These are phyloP conservation scores for Colletotrichum endophyticum DNA, from an alignment of 2,329 filamentous ascomycete genomes.

Conservation along the genomic window DNA sequence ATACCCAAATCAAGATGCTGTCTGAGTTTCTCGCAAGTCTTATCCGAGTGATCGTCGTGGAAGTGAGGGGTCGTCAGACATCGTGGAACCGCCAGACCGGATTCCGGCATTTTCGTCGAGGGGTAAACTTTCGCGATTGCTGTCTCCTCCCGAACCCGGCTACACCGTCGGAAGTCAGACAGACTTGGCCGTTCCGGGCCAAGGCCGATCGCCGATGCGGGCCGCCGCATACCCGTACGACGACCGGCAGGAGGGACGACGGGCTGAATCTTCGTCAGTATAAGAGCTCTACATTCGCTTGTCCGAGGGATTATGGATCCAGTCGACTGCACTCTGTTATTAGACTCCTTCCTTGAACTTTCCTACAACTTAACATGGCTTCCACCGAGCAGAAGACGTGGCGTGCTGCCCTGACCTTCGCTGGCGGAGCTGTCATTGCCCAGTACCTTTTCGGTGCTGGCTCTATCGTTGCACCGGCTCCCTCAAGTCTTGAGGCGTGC, in stretches of 20 bases:
- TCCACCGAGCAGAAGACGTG: not conserved
- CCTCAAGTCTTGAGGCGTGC: conserved; percentile 42
- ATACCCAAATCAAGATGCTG: not conserved
- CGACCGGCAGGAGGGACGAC: not conserved
- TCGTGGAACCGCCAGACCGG: not conserved
- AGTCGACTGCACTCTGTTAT: not conserved
- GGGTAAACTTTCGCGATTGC: not conserved
- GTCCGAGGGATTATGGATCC: no score
- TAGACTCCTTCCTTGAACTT: not conserved
- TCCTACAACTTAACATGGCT: not conserved
- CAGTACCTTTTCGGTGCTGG: not conserved
- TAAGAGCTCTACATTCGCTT: not conserved
- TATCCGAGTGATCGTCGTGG: not conserved
- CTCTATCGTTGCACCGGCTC: not conserved
- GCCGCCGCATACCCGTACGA: not conserved
- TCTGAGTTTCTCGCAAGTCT: not conserved
- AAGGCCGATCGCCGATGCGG: not conserved
- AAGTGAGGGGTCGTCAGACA: not conserved
- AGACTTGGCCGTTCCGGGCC: not conserved
- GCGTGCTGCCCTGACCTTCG: not conserved
- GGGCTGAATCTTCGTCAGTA: not conserved
- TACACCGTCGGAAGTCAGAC: not conserved
- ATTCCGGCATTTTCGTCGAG: not conserved
- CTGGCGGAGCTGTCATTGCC: not conserved
- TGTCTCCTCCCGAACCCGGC: not conserved